Conservation (phyloP, 2,329 filamentous ascomycete species). For the Pseudopithomyces chartarum region DNA sequence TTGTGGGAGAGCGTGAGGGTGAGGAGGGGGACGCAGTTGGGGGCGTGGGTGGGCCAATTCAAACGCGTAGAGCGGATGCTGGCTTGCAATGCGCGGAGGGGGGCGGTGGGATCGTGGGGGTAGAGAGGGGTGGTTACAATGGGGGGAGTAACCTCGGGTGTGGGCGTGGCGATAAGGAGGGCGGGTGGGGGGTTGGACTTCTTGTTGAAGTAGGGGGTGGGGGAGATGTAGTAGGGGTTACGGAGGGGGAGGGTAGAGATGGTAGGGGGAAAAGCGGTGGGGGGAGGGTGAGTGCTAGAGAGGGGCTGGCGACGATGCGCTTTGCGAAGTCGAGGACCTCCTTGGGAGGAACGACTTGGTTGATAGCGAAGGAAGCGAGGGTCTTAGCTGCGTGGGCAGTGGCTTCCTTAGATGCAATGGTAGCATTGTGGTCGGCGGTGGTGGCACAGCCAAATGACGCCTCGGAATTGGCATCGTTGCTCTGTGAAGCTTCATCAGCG, state of each 20-base stretch:
- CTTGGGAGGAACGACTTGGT: neutral
- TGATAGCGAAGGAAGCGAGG: neutral
- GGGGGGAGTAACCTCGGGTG: too few species aligned
- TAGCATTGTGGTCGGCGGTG: neutral
- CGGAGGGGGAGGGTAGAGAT: neutral
- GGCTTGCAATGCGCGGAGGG: too few species aligned
- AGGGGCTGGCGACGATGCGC: neutral
- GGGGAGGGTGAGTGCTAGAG: neutral
- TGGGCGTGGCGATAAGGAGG: neutral
- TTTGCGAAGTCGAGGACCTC: neutral
- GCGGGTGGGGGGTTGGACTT: neutral
- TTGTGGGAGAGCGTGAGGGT: too few species aligned
- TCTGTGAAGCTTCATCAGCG: too few species aligned
- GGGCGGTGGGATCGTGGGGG: too few species aligned
- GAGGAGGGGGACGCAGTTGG: too few species aligned
- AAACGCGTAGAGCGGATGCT: too few species aligned
- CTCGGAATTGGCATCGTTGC: neutral
- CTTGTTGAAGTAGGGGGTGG: neutral
- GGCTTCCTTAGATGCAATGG: neutral
- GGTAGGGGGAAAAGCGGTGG: neutral
- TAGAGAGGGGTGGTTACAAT: too few species aligned
- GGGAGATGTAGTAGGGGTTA: neutral
- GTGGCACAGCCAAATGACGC: neutral
- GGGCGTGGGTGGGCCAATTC: too few species aligned
- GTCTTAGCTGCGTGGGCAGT: neutral